Base-by-base conservation (phyloP, 148 eudicot species). In the Fagopyrum homotropicum region DNA sequence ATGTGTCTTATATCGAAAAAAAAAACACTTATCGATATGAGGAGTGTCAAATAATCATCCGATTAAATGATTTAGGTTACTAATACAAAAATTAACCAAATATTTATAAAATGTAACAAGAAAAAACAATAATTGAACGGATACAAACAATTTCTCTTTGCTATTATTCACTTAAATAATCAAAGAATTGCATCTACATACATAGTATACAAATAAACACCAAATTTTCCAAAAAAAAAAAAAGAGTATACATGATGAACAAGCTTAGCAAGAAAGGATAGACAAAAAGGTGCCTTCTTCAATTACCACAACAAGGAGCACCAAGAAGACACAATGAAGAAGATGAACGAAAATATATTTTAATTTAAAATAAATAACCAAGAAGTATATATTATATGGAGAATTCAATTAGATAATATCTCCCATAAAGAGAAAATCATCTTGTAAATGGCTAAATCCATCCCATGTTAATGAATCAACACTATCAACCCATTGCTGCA, bases 381-480 rank as follows among this genome's bases (percentile, higher is more conserved):
- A 66, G 45, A 64, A 64, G 45, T 64, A 35, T 30, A 12, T 40
- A 66, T 66, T 8, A 1, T 40, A 12, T 40, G 0, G 3, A 64
- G 47, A 3, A 15, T 35, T 66, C 7, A 35, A 1, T 66, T 66
- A 66, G 71, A 66, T 66, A 14, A 66, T 66, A 43, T 66, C 45
- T 66, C 46, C 71, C 51, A 69, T 73, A 75, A 69, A 74, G 71
- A 79, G 80, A 80, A 79, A 71, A 48, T 59, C 82, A 49, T 82
- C 81, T 48, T 84, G 76, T 51, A 79, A 75, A 59, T 80, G 79
- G 74, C 72, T 78, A 48, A 82, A 82, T 17, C 56, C 75, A 50
- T 85, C 85, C 84, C 84, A 85, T 74, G 83, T 78, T 77, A 85
- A 30, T 15, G 88, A 80, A 80, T 82, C 84, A 49, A 77, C 83